These are phyloP conservation scores for Bolboschoenoplectus hybrid DNA, from an alignment of 202 grass and related monocot genomes.

Conservation along the genomic window DNA sequence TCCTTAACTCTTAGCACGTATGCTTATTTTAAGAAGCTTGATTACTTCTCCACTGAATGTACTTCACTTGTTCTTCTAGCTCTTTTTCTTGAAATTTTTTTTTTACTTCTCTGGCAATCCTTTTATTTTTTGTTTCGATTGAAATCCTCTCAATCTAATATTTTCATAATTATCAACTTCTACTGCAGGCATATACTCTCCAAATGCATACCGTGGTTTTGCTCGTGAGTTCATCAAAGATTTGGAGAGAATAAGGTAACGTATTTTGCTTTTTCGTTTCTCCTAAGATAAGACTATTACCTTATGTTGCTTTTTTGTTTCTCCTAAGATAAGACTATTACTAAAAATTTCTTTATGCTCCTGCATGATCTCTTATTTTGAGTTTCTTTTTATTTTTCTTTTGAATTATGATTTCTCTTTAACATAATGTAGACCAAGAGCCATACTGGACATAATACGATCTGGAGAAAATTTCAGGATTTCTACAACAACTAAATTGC, in stretches of 20 bases:
- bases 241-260: conserved; percentile 88
- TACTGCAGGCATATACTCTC: conserved; percentile 77
- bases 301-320: not conserved
- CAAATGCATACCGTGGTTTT: conserved; percentile 98
- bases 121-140: not conserved
- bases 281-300: not conserved
- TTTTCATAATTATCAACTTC: not conserved
- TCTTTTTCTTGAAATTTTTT: not conserved
- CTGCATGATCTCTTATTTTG: conserved; percentile 2
- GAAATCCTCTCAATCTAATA: not conserved
- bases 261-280: not conserved
- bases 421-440: conserved; percentile 64
- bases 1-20: conserved; percentile 81
- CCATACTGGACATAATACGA: conserved; percentile 89
- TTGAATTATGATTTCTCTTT: conserved; percentile 32
- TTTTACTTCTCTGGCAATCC: not conserved
- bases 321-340: not conserved
- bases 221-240: conserved; percentile 98
- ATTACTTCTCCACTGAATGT: conserved; percentile 99
- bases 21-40: conserved; percentile 98
- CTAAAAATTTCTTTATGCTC: not conserved
- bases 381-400: conserved; percentile 13
- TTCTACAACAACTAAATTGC: conserved; percentile 82
- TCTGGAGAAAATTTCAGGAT: conserved; percentile 90
- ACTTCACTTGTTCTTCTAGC: conserved; percentile 40